A percentile compares a stretch with the other conserved stretches of the same genome.
These are phyloP conservation scores for Fusarium sp. DNA, from an alignment of 2,329 filamentous ascomycete species.

Conservation along the genomic window DNA sequence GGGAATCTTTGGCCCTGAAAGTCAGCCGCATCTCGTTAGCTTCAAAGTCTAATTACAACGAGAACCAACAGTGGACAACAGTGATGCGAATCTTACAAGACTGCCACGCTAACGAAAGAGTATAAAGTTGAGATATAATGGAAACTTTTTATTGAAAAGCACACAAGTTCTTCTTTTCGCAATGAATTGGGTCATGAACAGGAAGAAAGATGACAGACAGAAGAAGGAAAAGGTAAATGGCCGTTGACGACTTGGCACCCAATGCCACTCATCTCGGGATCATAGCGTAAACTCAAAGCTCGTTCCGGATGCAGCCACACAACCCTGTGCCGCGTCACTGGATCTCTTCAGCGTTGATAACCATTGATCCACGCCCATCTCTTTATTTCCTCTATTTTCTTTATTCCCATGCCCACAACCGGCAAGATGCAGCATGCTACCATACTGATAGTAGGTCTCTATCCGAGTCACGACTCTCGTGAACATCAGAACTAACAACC, in stretches of 20 bases:
- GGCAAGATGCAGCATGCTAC: neutral
- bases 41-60: no score
- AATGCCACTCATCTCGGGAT: neutral
- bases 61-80: neutral
- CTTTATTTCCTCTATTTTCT: neutral
- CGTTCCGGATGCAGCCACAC: neutral
- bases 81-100: no score
- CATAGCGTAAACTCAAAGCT: neutral
- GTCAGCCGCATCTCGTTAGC: neutral
- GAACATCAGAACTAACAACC: no score
- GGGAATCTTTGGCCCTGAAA: neutral
- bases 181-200: no score
- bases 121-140: no score
- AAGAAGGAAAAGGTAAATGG: no score
- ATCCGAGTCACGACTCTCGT: rapidly evolving
- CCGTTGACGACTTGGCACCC: neutral
- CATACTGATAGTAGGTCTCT: neutral
- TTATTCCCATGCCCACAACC: neutral
- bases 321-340: neutral
- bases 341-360: neutral
- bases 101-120: no score
- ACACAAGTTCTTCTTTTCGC: no score
- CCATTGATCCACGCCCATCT: neutral
- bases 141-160: no score
- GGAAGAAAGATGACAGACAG: no score